Percentiles rank a stretch among this genome's conserved stretches.
Evolutionary conservation across 176 grass and related monocot species (phyloP).

Genomic region (Hyparrhenia diplandra): DNA sequence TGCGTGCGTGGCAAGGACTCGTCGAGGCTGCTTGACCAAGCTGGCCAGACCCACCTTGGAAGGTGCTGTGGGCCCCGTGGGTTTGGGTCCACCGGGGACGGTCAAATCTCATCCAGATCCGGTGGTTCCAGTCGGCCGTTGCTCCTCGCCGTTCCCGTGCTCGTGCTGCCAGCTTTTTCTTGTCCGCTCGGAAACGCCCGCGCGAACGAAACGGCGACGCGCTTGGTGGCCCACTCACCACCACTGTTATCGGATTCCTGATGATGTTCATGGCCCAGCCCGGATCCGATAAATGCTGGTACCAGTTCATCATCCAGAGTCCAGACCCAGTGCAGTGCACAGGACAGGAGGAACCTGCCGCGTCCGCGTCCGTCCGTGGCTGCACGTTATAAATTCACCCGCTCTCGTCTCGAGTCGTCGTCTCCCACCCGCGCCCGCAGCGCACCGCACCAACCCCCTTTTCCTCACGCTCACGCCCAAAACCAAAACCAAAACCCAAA

Average conservation of each 20-base stretch:
- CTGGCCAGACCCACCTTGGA: background rate
- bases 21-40: background rate
- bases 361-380: background rate
- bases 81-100: background rate
- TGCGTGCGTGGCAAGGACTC: background rate
- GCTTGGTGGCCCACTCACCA: too few relatives aligned
- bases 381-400: conserved; percentile 31
- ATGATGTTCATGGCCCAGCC: background rate
- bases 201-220: background rate
- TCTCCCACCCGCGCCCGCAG: background rate
- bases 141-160: background rate
- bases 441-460: conserved; percentile 34
- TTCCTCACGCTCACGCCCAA: background rate
- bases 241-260: background rate
- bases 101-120: conserved; percentile 13
- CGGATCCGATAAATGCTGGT: background rate
- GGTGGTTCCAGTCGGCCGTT: background rate
- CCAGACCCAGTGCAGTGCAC: background rate
- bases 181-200: background rate
- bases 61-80: background rate
- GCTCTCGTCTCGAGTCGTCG: background rate
- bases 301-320: too few relatives aligned
- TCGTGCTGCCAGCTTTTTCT: background rate
- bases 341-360: conserved; percentile 37
- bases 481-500: conserved; percentile 21